Conservation (phyloP, 1,284 basidiomycete genomes). For the Phellopilus nigrolimitatus region DNA sequence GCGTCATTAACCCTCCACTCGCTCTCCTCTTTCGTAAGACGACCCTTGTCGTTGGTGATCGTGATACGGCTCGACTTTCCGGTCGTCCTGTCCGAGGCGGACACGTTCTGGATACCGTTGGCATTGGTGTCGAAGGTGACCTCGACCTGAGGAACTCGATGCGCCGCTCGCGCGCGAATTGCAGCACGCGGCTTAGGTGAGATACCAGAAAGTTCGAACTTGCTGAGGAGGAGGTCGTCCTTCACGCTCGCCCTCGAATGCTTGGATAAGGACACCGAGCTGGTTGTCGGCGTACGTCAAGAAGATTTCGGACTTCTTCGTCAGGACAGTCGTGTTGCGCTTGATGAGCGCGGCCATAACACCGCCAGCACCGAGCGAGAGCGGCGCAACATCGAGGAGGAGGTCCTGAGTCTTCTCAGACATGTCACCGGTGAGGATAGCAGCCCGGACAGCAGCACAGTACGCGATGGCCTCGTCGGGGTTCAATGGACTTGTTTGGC, state of each 20-base stretch:
- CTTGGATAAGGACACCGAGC: constrained; percentile 97
- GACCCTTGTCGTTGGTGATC: constrained; percentile 98
- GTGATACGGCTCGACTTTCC: constrained; percentile 96
- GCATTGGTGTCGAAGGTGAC: constrained; percentile 99
- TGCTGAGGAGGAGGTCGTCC: constrained; percentile 99
- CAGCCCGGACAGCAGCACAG: constrained; percentile 98
- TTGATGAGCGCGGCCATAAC: too few species aligned
- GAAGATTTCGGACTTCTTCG: constrained; percentile 98
- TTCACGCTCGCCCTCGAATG: constrained; percentile 99
- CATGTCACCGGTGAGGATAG: constrained; percentile 96
- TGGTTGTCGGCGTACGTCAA: constrained; percentile 99
- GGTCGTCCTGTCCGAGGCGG: constrained; percentile 94
- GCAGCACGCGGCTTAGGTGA: constrained; percentile 98
- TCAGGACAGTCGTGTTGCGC: too few species aligned
- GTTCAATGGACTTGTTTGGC: too few species aligned
- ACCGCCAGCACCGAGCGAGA: too few species aligned
- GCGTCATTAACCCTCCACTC: constrained; percentile 95
- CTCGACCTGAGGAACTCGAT: too few species aligned
- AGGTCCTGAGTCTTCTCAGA: too few species aligned
- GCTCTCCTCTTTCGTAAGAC: constrained; percentile 97
- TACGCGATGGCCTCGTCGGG: constrained; percentile 99
- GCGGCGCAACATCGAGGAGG: too few species aligned
- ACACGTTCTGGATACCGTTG: constrained; percentile 97
- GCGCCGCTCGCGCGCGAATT: too few species aligned
- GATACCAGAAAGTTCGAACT: constrained; percentile 98